Evolutionary conservation across 345 rosid genomes (phyloP).

Genomic region (Brassica rapa): DNA sequence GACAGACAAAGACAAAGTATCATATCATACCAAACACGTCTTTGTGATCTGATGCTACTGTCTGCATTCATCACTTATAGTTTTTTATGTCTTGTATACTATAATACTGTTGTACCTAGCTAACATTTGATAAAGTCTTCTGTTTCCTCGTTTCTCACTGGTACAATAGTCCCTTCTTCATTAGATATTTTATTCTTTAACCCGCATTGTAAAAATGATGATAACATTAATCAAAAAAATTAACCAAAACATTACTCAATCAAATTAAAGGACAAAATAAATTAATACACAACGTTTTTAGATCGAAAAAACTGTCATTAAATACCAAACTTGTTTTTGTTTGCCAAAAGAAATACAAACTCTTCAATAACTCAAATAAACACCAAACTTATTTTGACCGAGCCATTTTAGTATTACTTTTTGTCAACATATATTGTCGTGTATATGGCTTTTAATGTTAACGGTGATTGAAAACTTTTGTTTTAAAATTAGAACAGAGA

Average conservation of each 20-base stretch:
- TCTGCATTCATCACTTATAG: slow-evolving; percentile 8
- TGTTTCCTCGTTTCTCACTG: slow-evolving; percentile 25
- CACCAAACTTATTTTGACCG: too few relatives aligned
- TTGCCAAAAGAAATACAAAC: too few relatives aligned
- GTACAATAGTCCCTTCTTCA: background rate
- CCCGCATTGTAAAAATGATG: too few relatives aligned
- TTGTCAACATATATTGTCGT: too few relatives aligned
- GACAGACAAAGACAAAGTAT: slow-evolving; percentile 14
- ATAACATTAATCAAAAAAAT: background rate
- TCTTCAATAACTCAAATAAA: too few relatives aligned
- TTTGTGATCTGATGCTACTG: slow-evolving; percentile 25
- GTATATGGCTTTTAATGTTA: too few relatives aligned
- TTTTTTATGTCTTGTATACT: background rate
- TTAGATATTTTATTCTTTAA: background rate
- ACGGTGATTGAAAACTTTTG: too few relatives aligned
- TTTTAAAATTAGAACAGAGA: too few relatives aligned
- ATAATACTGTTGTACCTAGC: background rate
- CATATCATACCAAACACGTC: slow-evolving; percentile 34
- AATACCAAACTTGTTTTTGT: too few relatives aligned
- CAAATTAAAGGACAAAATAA: background rate
- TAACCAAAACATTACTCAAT: background rate
- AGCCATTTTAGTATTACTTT: too few relatives aligned
- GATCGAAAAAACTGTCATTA: background rate
- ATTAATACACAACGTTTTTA: background rate
- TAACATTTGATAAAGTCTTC: background rate